phyloP scores from a whole-genome alignment of 805 yeast species.

The Candida xyloterini region DNA sequence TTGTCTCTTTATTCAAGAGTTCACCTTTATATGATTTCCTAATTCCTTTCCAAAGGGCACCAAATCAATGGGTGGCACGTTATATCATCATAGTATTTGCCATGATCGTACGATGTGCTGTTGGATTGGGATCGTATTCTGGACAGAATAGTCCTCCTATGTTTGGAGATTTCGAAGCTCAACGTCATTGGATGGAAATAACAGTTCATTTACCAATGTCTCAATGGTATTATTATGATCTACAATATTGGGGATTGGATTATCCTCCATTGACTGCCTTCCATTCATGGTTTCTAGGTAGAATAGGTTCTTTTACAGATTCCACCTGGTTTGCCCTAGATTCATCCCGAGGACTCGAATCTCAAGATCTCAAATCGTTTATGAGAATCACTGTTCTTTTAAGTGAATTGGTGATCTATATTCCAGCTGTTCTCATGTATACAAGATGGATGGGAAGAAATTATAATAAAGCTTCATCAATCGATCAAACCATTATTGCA shows the following conservation, averaged over 20 bases:
- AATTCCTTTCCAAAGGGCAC: constrained; percentile 75
- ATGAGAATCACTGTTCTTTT: constrained; percentile 80
- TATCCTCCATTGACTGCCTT: constrained; percentile 96
- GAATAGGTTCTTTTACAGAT: constrained; percentile 61
- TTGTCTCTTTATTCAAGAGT: constrained; percentile 33
- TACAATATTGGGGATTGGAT: constrained; percentile 94
- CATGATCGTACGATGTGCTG: constrained; percentile 73
- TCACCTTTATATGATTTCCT: constrained; percentile 78
- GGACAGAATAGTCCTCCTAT: constrained; percentile 72
- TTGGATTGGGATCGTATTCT: constrained; percentile 85
- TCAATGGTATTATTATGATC: constrained; percentile 86
- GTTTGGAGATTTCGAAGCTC: constrained; percentile 97
- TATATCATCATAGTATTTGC: constrained; percentile 73
- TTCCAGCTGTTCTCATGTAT: constrained; percentile 76
- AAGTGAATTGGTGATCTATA: constrained; percentile 70
- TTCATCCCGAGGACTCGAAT: constrained; percentile 73
- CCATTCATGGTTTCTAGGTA: constrained; percentile 81
- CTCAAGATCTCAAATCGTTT: constrained; percentile 62
- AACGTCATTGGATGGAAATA: constrained; percentile 96
- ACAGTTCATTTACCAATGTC: constrained; percentile 71
- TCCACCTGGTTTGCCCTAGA: constrained; percentile 74
- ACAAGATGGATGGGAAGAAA: constrained; percentile 69
- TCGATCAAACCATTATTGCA: constrained; percentile 73
- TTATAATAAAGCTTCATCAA: constrained; percentile 46
- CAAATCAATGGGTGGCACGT: constrained; percentile 87